These are phyloP conservation scores for Vaccinium corymbosum DNA, from an alignment of 148 eudicot species.

Conservation along the genomic window DNA sequence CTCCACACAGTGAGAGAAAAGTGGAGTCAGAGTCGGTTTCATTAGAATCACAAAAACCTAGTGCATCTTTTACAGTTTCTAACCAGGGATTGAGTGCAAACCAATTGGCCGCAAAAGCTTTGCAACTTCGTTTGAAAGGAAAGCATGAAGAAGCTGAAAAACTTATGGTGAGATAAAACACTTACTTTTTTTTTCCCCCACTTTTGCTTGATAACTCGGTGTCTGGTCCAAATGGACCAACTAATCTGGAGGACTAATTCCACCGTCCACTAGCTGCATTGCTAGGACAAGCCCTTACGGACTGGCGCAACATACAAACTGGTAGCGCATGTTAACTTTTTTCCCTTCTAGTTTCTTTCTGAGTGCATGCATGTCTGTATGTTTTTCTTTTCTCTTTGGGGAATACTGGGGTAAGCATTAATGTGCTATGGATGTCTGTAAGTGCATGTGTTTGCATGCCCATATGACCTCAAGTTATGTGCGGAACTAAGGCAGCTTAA, in stretches of 20 bases:
- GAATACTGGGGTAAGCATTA: not conserved
- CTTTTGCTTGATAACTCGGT: not conserved
- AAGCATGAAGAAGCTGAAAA: slow-evolving; percentile 85
- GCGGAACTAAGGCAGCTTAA: not conserved
- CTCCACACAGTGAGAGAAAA: slow-evolving; percentile 28
- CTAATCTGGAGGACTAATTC: not conserved
- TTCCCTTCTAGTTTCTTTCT: too few relatives aligned
- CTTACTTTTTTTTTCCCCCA: not conserved
- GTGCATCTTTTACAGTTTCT: slow-evolving; percentile 22
- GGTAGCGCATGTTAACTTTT: not conserved
- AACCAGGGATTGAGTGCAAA: slow-evolving; percentile 72
- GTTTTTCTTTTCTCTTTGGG: not conserved
- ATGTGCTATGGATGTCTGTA: not conserved
- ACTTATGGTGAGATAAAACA: slow-evolving; percentile 53
- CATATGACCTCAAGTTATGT: not conserved
- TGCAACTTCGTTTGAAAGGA: slow-evolving; percentile 93
- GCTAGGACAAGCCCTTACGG: not conserved
- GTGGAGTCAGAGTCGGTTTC: slow-evolving; percentile 26
- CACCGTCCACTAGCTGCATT: not conserved
- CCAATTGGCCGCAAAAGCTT: slow-evolving; percentile 86
- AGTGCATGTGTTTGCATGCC: not conserved
- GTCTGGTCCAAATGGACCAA: not conserved
- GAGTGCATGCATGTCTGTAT: not conserved
- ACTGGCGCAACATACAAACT: not conserved
- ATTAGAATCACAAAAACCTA: slow-evolving; percentile 19